Evolutionary conservation across 2,329 filamentous ascomycete species (phyloP).

Genomic region (Xylaria sp.): DNA sequence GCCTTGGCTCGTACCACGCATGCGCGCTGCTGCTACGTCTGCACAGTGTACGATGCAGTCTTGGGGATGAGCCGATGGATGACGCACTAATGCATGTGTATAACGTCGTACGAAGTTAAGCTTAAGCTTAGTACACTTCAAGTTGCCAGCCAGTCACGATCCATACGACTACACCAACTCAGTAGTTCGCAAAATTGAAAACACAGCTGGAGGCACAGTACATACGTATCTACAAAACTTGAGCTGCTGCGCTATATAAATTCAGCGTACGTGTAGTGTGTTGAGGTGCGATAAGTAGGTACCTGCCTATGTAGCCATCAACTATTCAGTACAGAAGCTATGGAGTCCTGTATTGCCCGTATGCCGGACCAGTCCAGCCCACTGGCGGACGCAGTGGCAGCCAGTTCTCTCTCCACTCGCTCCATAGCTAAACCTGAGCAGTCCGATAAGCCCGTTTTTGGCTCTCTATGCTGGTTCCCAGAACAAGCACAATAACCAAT

Average conservation of each 20-base stretch:
- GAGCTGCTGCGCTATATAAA: background rate
- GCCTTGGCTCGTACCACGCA: conserved; percentile 24
- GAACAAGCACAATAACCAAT: conserved; percentile 19
- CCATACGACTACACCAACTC: background rate
- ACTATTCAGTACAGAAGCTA: background rate
- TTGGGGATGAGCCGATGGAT: background rate
- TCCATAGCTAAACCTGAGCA: conserved; percentile 19
- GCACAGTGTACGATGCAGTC: conserved; percentile 7
- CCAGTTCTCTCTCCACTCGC: conserved; percentile 19
- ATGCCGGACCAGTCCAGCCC: background rate
- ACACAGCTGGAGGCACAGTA: conserved; percentile 1
- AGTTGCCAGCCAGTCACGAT: background rate
- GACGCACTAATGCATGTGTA: conserved; percentile 3
- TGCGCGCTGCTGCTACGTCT: background rate
- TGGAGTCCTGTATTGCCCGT: conserved; percentile 2
- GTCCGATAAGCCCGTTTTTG: background rate
- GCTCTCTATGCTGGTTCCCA: too few species aligned
- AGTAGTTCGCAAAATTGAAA: background rate
- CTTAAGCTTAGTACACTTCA: conserved; percentile 18
- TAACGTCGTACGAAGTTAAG: conserved; percentile 19
- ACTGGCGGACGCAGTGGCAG: background rate
- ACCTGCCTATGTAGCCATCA: too few species aligned
- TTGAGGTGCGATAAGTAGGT: background rate
- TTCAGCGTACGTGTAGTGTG: background rate
- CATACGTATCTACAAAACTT: background rate